These are phyloP conservation scores for Candida endomychidarum DNA, from an alignment of 805 yeast genomes.

Conservation along the genomic window DNA sequence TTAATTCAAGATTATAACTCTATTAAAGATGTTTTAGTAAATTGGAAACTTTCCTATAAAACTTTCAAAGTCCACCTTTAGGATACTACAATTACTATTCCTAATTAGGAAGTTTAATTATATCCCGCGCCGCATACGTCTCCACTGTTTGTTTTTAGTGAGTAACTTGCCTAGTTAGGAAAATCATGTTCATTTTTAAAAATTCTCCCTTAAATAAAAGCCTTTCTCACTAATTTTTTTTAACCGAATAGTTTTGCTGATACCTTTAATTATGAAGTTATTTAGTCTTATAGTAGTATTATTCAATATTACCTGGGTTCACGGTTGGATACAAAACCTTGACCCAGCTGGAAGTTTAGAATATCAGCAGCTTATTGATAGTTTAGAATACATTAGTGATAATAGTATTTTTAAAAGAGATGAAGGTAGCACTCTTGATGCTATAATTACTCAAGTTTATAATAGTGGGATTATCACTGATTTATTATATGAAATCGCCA, in stretches of 20 bases:
- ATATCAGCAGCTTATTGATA: conserved; percentile 12
- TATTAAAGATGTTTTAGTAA: too few species aligned
- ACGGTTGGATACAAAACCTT: conserved; percentile 12
- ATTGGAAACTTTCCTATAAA: conserved; percentile 5
- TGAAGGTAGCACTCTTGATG: conserved; percentile 10
- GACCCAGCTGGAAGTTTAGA: conserved; percentile 12
- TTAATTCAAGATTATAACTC: too few species aligned
- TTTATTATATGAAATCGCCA: conserved; percentile 31
- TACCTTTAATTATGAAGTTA: conserved; percentile 1
- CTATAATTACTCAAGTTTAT: conserved; percentile 9
- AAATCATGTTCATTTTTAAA: conserved; percentile 1
- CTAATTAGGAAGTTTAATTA: conserved; percentile 9
- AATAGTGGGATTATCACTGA: conserved; percentile 16
- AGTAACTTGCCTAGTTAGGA: conserved; percentile 6
- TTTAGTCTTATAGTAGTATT: neutral
- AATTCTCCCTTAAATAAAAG: conserved; percentile 1
- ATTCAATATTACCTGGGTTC: neutral
- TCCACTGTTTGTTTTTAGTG: conserved; percentile 6
- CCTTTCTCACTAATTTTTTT: too few species aligned
- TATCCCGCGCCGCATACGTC: conserved; percentile 1
- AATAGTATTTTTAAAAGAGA: conserved; percentile 14
- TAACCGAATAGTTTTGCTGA: too few species aligned
- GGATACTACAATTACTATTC: conserved; percentile 4
- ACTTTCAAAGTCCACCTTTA: too few species aligned
- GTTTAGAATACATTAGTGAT: conserved; percentile 13